Evolutionary conservation across 2,329 filamentous ascomycete genomes (phyloP).

Genomic region (Aspergillus sclerotialis): DNA sequence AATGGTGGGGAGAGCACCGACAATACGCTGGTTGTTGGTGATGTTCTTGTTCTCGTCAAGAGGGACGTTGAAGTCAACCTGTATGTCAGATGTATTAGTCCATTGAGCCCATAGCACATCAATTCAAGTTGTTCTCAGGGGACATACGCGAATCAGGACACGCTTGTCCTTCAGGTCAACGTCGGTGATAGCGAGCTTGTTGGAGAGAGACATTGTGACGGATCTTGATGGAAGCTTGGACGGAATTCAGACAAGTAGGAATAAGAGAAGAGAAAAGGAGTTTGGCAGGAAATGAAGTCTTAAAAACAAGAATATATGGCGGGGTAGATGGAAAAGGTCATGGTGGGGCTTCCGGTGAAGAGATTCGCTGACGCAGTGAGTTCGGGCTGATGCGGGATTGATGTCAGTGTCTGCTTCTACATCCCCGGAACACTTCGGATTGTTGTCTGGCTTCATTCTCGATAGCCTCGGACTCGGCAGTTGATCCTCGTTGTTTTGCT

Average conservation of each 20-base stretch:
- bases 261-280: constrained; percentile 2
- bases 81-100: constrained; percentile 7
- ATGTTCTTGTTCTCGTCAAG: constrained; percentile 88
- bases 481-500: constrained; percentile 1
- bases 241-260: constrained; percentile 6
- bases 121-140: not conserved
- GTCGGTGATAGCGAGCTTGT: constrained; percentile 95
- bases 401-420: constrained; percentile 24
- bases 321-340: constrained; percentile 25
- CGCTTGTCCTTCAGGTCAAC: constrained; percentile 97
- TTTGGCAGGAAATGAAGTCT: not conserved
- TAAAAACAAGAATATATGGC: constrained; percentile 6
- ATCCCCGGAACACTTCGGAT: constrained; percentile 24
- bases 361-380: constrained; percentile 13
- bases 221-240: constrained; percentile 8
- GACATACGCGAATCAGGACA: constrained; percentile 87
- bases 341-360: constrained; percentile 23
- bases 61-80: constrained; percentile 99
- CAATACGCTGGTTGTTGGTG: constrained; percentile 98
- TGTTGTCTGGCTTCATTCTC: constrained; percentile 9
- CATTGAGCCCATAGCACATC: not conserved
- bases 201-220: constrained; percentile 82
- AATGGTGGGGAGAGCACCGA: constrained; percentile 89
- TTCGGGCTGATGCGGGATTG: constrained; percentile 37
- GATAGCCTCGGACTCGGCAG: constrained; percentile 16